Base-by-base conservation (phyloP, 208 protist species). In the Leishmania guyanensis region DNA sequence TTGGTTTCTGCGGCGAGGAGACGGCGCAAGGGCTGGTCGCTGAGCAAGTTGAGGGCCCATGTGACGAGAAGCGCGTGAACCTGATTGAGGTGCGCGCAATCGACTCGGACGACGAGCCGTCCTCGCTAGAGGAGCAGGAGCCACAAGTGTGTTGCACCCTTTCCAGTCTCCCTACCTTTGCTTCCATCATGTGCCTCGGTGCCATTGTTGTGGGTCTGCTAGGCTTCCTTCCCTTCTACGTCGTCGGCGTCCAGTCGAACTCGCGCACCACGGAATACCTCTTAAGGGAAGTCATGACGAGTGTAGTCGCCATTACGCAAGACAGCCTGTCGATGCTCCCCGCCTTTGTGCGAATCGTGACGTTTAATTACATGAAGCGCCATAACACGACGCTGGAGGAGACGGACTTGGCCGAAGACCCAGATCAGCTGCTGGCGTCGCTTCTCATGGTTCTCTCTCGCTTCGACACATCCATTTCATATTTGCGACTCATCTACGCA, bases 191-290 rank as follows among this genome's bases (percentile, higher is more conserved):
- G 84, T 87, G 84, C 53, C 53, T 93, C 33, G 88, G 90, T 65
- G 87, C 86, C 26, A 75, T 90, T 64, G 68, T 91, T 29, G 88
- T 93, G 1, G 90, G 87, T 10, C 60, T 90, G 26, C 62, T 93
- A n/a, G 86, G 86, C 17, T 93, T 93, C 80, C 80, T 91, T 8
- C 90, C 90, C 51, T 89, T 91, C 70, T 93, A 90, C 86, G 86
- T 93, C 56, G 77, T 90, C 43, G 82, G 87, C 77, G 81, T 90
- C 74, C 48, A 64, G 17, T 86, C 82, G 36, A 91, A 90, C 79
- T 75, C 75, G 16, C 75, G 68, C 51, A 89, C 88, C 6, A 93
- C 85, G 0, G 83, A 81, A 26, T 84, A 85, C 77, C 72, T 93
- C 39, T 85, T 89, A 68, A 80, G 78, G n/a, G 86, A 91, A 65